Base-by-base conservation (phyloP, 129 eudicot genomes). In the Deinandra increscens region DNA sequence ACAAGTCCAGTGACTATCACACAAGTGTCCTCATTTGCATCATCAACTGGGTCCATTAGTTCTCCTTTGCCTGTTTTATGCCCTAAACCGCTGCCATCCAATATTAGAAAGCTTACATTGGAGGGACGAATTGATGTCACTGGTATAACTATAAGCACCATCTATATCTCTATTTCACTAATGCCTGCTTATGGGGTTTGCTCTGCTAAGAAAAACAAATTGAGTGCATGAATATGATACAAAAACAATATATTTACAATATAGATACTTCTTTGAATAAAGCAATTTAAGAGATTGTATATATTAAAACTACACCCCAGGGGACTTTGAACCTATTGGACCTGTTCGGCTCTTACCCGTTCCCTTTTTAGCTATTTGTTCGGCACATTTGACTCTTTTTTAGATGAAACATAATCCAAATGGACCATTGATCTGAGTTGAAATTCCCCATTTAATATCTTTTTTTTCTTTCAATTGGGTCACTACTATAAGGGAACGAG, bases 101-200 rank as follows among this genome's bases (percentile, higher is more conserved):
- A 69, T 75, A 71, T 91, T 61, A 76, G 80, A 55, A 91, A 80
- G 54, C 93, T 91, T 75, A 79, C 81, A 58, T 74, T 91, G 73
- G 96, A 84, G 56, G 97, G 97, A 17, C 85, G 88, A 50, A 84
- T 62, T 66, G 94, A 91, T 75, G 58, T 85, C 59, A 72, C 65
- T 14, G 97, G 97, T 91, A 84, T 59, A 26, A 26, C 96, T 91
- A 84, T 59, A 26, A 26, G 23, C 66, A 73, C 68, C 53, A 34
- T 19, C 69, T 46, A 37, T 49, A 56, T 36, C 70, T 64, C 44
- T 33, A 29, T 41, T 62, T 20, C 41, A 78, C 20, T 11, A 63
- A 29, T 70, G 36, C 42, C 45, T 36, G 60, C 17, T 13, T 69
- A 39, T 69, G 49, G 38, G 34, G 38, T 69, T 11, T 38, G 19